Percentiles rank a stretch among this genome's conserved stretches.
Conservation (phyloP, 176 grass and related monocot genomes). For the Oropetium thomaeum region DNA sequence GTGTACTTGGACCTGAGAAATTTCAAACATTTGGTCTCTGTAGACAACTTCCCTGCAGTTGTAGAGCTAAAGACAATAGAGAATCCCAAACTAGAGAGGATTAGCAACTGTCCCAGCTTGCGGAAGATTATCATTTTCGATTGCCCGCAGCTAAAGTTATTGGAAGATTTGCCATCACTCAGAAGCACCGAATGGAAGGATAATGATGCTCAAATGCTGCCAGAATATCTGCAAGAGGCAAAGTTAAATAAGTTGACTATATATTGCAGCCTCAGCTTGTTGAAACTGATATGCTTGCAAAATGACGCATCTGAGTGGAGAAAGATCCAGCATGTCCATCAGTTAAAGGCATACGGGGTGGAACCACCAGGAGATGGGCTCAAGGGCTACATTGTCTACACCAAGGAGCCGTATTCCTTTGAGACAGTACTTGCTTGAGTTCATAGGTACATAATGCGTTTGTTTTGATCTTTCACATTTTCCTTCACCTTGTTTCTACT, state of each 20-base stretch:
- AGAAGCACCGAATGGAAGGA: not conserved
- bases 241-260: not conserved
- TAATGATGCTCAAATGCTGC: not conserved
- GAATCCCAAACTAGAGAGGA: not conserved
- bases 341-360: not conserved
- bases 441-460: too few species aligned
- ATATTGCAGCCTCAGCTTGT: not conserved
- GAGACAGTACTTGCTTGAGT: too few species aligned
- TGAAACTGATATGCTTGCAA: constrained; percentile 20
- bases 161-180: not conserved
- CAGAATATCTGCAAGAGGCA: not conserved
- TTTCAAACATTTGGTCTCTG: not conserved
- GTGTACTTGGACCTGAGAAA: not conserved
- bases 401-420: constrained; percentile 16
- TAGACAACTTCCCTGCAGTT: constrained; percentile 8
- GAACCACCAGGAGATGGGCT: too few species aligned
- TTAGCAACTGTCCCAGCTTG: not conserved
- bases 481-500: too few species aligned
- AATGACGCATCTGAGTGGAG: not conserved
- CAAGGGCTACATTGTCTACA: not conserved
- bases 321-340: not conserved
- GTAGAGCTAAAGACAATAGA: not conserved
- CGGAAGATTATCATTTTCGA: not conserved
- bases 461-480: too few species aligned
- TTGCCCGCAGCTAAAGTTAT: not conserved